Conservation (phyloP, 2,329 filamentous ascomycete genomes). For the Hansfordia pulvinata region DNA sequence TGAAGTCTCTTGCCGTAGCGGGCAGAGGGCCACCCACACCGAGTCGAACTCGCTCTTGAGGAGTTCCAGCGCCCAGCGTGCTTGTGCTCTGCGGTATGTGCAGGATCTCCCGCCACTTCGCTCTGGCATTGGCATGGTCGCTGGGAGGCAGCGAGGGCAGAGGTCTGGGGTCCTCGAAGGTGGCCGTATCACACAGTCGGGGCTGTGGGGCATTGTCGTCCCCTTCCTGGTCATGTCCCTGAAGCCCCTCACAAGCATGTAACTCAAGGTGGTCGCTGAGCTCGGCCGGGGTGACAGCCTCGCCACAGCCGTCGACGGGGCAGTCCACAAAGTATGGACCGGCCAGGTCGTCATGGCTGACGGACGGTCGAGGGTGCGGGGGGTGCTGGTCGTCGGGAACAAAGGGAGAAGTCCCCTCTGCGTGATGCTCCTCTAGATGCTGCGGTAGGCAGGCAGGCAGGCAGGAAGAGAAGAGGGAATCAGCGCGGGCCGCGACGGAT, state of each 20-base stretch:
- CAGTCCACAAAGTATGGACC: slow-evolving; percentile 34
- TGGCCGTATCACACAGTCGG: background rate
- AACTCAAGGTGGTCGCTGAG: slow-evolving; percentile 46
- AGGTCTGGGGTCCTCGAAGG: background rate
- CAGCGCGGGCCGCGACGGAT: background rate
- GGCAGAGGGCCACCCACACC: slow-evolving; percentile 15
- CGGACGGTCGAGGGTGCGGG: background rate
- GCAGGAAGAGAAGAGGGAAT: background rate
- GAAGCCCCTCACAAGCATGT: slow-evolving; percentile 33
- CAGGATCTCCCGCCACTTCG: slow-evolving; percentile 15
- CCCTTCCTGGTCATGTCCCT: background rate
- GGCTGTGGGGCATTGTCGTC: background rate
- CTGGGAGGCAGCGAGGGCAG: no score
- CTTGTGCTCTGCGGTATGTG: slow-evolving; percentile 11
- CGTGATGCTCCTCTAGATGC: slow-evolving; percentile 17
- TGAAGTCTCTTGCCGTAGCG: background rate
- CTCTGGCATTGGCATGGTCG: slow-evolving; percentile 4
- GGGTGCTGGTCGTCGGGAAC: slow-evolving; percentile 5
- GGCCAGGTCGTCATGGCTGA: slow-evolving; percentile 8
- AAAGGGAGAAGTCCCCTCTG: slow-evolving; percentile 12
- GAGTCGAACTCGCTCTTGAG: slow-evolving; percentile 14
- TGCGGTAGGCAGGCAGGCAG: slow-evolving; percentile 6
- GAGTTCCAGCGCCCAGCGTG: background rate
- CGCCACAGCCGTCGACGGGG: slow-evolving; percentile 42
- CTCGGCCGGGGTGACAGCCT: slow-evolving; percentile 36